Base-by-base conservation (phyloP, 768 basidiomycete species). In the Tulasnella sp. region DNA sequence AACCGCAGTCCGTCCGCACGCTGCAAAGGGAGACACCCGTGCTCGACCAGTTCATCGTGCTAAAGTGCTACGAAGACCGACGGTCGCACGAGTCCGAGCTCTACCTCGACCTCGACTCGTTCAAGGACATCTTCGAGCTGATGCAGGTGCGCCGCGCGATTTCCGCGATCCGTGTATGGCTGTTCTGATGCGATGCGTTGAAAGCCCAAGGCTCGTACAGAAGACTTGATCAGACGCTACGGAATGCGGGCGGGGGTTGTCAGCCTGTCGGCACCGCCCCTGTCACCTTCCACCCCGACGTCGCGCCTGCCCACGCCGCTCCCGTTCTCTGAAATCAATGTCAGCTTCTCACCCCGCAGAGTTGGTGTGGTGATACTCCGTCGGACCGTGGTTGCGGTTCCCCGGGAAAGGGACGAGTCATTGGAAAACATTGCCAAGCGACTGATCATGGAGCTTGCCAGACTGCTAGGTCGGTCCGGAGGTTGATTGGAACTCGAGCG, bases 21-120 rank as follows among this genome's bases (percentile, higher is more conserved):
- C 51, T 67, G 50, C 86, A 88, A 64, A 79, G 86, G 60, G 87
- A 90, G 66, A 86, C 86, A 0, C 68, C 70, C 55, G 75, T 83
- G 15, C 76, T 91, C 19, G 88, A 91, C 71, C 74, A 75, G 58
- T 89, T 85, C 73, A 83, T 91, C 46, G 78, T 80, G 2, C 76
- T 90, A 64, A 85, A 84, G 68, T 82, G 85, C 51, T 79, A 78
- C 19, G 83, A 89, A 65, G 88, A 90, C 68, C 75, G 88, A 41
- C 81, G 82, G 73, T 71, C 74, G 37, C 86, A 88, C 68, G 83
- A 86, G 46, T 37, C 34, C 19, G 79, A 80, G 65, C 74, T 89
- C 21, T 85, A 90, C 62, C 77, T 86, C 48, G 49, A 45, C 29
- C 54, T 32, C 21, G 59, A 49, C 39, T 41, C 21, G 8, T 89